A percentile compares a stretch with the other conserved stretches of the same genome.
These are phyloP conservation scores for Tuber borchii DNA, from an alignment of 495 filamentous ascomycete species.

Conservation along the genomic window DNA sequence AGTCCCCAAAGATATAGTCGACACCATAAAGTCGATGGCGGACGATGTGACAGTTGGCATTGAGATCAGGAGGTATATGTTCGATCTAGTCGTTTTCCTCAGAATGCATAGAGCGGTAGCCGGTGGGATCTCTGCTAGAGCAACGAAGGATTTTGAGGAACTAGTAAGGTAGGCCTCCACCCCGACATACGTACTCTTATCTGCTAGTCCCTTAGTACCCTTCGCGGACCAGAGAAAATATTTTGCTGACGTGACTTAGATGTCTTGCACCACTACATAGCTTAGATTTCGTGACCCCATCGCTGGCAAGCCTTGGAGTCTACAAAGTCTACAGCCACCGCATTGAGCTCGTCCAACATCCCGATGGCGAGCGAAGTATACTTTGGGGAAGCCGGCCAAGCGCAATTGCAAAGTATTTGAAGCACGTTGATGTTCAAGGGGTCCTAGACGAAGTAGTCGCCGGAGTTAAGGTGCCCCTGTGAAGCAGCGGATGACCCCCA, in stretches of 20 bases:
- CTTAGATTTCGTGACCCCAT: constrained; percentile 73
- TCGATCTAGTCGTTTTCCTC: constrained; percentile 78
- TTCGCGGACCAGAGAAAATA: not conserved
- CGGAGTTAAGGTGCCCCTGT: constrained; percentile 64
- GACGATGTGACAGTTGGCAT: constrained; percentile 45
- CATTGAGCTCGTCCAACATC: constrained; percentile 55
- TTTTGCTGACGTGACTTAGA: constrained; percentile 35
- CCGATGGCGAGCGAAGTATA: constrained; percentile 74
- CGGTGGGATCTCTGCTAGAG: constrained; percentile 66
- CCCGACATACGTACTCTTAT: not conserved
- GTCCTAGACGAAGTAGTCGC: constrained; percentile 78
- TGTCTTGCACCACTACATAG: constrained; percentile 78
- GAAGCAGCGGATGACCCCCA: constrained; percentile 19
- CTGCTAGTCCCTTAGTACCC: constrained; percentile 6
- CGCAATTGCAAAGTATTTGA: constrained; percentile 60
- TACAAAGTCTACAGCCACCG: constrained; percentile 84
- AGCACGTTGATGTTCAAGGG: constrained; percentile 62
- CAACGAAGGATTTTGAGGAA: constrained; percentile 66
- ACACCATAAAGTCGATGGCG: constrained; percentile 25
- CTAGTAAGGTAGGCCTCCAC: constrained; percentile 53
- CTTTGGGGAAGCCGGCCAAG: constrained; percentile 81
- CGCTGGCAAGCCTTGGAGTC: constrained; percentile 73
- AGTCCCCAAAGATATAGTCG: constrained; percentile 20
- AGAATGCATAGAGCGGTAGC: constrained; percentile 76
- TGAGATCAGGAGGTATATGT: constrained; percentile 71